Percentiles rank a stretch among this genome's conserved stretches.
Evolutionary conservation across 768 basidiomycete genomes (phyloP).

Genomic region (Clitopilus hobsonii): DNA sequence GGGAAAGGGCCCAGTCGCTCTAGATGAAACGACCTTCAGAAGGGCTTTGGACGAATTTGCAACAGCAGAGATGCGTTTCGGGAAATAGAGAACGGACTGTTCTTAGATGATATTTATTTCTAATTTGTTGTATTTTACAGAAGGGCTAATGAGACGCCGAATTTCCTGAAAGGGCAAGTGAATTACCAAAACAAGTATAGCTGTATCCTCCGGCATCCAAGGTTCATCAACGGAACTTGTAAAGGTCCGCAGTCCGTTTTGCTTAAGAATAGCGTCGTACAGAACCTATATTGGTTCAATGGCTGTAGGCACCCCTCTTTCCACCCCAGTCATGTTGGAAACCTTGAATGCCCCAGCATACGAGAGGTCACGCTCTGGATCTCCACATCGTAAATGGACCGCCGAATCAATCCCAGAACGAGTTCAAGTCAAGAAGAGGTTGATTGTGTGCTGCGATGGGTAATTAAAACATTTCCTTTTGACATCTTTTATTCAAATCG

Average conservation of each 20-base stretch:
- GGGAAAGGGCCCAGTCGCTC: conserved; percentile 10
- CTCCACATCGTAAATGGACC: conserved; percentile 22
- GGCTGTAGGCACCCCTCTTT: background rate
- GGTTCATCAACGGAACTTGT: background rate
- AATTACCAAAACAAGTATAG: background rate
- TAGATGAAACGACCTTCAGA: conserved; percentile 58
- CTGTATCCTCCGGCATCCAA: background rate
- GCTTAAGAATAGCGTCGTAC: too few species aligned
- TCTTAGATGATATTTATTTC: background rate
- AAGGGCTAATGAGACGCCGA: background rate
- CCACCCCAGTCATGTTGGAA: background rate
- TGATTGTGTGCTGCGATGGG: conserved; percentile 78
- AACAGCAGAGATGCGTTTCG: conserved; percentile 72
- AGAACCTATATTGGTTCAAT: too few species aligned
- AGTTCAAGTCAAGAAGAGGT: conserved; percentile 41
- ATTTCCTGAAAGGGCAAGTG: background rate
- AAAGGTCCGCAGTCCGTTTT: background rate
- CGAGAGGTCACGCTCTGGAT: conserved; percentile 7
- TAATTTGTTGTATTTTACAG: background rate
- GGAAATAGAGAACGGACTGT: conserved; percentile 41
- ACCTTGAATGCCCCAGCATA: conserved; percentile 16
- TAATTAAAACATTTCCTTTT: too few species aligned
- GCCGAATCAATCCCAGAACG: conserved; percentile 24
- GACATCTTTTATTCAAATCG: too few species aligned
- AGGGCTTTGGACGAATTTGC: conserved; percentile 72